These are phyloP conservation scores for Cadophora sp. DNA, from an alignment of 2,329 filamentous ascomycete species.

Conservation along the genomic window DNA sequence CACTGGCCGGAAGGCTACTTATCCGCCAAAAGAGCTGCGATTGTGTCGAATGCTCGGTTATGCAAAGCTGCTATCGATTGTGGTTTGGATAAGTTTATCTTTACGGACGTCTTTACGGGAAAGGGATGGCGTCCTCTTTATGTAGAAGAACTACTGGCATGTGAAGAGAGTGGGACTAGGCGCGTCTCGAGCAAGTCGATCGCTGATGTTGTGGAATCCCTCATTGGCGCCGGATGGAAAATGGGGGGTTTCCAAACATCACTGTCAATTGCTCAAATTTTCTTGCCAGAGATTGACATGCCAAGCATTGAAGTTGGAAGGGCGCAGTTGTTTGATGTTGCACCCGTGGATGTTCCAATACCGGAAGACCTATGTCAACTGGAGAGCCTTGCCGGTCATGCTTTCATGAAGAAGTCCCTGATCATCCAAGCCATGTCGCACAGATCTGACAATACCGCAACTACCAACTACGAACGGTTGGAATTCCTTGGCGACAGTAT, in stretches of 20 bases:
- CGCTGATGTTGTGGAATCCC: conserved; percentile 79
- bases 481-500: conserved; percentile 88
- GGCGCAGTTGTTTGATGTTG: conserved; percentile 14
- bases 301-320: conserved; percentile 23
- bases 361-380: conserved; percentile 44
- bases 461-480: conserved; percentile 65
- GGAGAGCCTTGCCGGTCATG: conserved; percentile 72
- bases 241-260: conserved; percentile 37
- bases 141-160: conserved; percentile 39
- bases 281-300: conserved; percentile 22
- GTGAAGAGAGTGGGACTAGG: conserved; percentile 15
- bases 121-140: conserved; percentile 74
- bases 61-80: conserved; percentile 64
- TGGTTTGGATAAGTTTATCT: conserved; percentile 74
- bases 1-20: conserved; percentile 77
- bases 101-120: conserved; percentile 69
- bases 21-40: conserved; percentile 66
- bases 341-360: conserved; percentile 6
- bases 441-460: conserved; percentile 52
- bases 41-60: conserved; percentile 76
- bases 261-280: conserved; percentile 17
- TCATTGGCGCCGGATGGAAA: conserved; percentile 80
- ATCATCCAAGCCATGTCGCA: conserved; percentile 83
- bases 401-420: conserved; percentile 69
- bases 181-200: conserved; percentile 70